Conservation (phyloP, 345 rosid species). For the Pistacia integerrima region DNA sequence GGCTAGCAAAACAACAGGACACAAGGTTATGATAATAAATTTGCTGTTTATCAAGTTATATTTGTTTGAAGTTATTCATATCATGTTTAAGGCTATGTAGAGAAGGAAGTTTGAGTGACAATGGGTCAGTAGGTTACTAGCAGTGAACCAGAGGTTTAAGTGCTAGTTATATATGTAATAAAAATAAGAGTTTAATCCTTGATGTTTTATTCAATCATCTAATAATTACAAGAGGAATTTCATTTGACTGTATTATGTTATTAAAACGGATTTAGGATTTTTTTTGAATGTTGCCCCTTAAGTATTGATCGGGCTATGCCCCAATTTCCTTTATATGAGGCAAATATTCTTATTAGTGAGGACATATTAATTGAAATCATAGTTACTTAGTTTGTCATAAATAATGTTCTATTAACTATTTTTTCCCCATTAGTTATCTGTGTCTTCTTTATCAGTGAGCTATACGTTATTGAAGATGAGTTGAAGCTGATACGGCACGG, state of each 20-base stretch:
- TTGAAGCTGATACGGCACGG: slow-evolving; percentile 93
- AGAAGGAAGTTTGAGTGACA: neutral
- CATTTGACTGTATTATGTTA: neutral
- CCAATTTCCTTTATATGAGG: neutral
- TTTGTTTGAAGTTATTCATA: neutral
- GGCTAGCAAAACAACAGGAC: no score
- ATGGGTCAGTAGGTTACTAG: neutral
- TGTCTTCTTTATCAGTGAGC: slow-evolving; percentile 60
- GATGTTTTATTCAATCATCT: no score
- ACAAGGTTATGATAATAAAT: neutral
- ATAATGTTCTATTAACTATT: neutral
- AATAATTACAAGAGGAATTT: no score
- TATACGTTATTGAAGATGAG: slow-evolving; percentile 97
- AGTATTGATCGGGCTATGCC: neutral
- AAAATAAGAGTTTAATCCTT: no score
- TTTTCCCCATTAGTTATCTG: slow-evolving; percentile 10
- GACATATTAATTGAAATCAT: neutral
- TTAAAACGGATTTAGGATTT: neutral
- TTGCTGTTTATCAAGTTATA: neutral
- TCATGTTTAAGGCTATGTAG: no score
- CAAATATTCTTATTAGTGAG: neutral
- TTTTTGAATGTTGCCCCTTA: neutral
- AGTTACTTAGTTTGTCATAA: neutral
- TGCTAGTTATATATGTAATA: neutral
- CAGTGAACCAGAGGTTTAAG: neutral